Evolutionary conservation across 495 filamentous ascomycete genomes (phyloP).

Genomic region (Penicillium lagena): DNA sequence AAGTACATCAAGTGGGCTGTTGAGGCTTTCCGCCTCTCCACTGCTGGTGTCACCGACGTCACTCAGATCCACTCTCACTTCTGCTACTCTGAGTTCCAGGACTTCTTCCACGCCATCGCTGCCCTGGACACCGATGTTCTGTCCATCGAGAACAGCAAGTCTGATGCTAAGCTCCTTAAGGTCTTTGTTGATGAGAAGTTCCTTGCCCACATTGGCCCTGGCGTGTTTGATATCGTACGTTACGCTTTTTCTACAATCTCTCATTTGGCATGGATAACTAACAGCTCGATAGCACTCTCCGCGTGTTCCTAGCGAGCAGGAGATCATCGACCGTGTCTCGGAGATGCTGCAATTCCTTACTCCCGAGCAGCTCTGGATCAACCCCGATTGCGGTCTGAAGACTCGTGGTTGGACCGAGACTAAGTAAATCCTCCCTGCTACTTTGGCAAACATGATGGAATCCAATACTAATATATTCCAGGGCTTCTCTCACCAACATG

Average conservation of each 20-base stretch:
- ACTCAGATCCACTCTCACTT: conserved; percentile 99
- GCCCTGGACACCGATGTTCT: conserved; percentile 97
- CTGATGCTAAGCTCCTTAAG: conserved; percentile 95
- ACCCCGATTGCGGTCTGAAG: conserved; percentile 98
- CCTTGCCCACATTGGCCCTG: conserved; percentile 96
- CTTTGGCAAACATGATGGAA: no score
- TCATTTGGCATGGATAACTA: no score
- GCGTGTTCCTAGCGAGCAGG: conserved; percentile 87
- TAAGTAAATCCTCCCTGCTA: conserved; percentile 37
- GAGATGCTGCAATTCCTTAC: conserved; percentile 96
- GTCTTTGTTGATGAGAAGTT: conserved; percentile 97
- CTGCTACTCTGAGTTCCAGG: conserved; percentile 99
- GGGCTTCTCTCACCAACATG: conserved; percentile 54
- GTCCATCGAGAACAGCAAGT: conserved; percentile 99
- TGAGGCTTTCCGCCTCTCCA: conserved; percentile 90
- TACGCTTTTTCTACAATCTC: no score
- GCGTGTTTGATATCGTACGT: conserved; percentile 85
- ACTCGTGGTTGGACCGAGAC: conserved; percentile 95
- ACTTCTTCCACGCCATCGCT: conserved; percentile 99
- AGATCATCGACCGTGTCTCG: conserved; percentile 93
- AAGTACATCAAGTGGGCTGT: conserved; percentile 96
- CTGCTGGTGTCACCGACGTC: conserved; percentile 80
- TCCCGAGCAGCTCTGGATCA: conserved; percentile 96
- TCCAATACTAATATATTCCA: no score
- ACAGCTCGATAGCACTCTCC: conserved; percentile 60